A percentile compares a stretch with the other conserved stretches of the same genome.
phyloP scores from a whole-genome alignment of 1,139 yeast genomes.

The Lodderomyces metapsilosis region DNA sequence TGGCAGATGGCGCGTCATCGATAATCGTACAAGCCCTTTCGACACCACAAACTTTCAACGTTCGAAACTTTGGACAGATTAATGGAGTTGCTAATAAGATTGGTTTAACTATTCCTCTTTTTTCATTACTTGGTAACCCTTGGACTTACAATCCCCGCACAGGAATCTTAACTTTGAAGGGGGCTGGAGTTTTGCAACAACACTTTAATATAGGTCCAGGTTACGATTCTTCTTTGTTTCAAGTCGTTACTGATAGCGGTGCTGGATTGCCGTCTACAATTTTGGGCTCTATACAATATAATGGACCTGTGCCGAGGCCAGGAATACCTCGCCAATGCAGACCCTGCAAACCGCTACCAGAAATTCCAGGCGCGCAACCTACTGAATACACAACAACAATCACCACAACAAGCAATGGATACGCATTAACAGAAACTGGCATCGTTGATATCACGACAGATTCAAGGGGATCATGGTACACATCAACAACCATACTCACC shows the following conservation, averaged over 20 bases:
- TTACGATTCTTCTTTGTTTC: conserved; percentile 14
- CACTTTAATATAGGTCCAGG: conserved; percentile 25
- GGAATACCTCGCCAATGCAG: conserved; percentile 14
- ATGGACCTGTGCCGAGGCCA: conserved; percentile 10
- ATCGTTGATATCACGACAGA: conserved; percentile 10
- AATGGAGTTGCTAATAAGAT: conserved; percentile 28
- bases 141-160: conserved; percentile 15
- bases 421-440: conserved; percentile 12
- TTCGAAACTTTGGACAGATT: conserved; percentile 28
- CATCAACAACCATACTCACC: conserved; percentile 10
- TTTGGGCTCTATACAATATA: conserved; percentile 14
- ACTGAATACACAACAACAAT: conserved; percentile 10
- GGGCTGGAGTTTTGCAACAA: conserved; percentile 12
- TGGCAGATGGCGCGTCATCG: conserved; percentile 19
- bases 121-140: conserved; percentile 4
- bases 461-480: conserved; percentile 5
- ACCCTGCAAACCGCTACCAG: conserved; percentile 15
- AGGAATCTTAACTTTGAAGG: conserved; percentile 22
- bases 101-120: conserved; percentile 19
- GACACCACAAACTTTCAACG: conserved; percentile 22
- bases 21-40: conserved; percentile 21
- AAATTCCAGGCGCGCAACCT: conserved; percentile 12
- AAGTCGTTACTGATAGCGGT: conserved; percentile 17
- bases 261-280: conserved; percentile 13
- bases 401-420: conserved; percentile 21